A percentile compares a stretch with the other conserved stretches of the same genome.
Evolutionary conservation across 2,329 filamentous ascomycete genomes (phyloP).

Genomic region (Fusarium musae): DNA sequence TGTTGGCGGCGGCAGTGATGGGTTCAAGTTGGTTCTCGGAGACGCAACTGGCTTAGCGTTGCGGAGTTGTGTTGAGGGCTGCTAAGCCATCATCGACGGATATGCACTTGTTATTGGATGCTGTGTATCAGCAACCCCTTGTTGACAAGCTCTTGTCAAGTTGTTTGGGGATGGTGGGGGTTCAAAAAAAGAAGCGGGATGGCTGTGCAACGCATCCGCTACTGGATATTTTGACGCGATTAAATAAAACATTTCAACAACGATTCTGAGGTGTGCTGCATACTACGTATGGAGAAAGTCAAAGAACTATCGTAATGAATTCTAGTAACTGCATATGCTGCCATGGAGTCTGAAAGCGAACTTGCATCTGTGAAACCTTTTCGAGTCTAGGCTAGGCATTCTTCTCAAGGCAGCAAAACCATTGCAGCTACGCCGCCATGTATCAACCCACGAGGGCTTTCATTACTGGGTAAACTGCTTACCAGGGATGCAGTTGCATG

Average conservation of each 20-base stretch:
- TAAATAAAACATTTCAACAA: neutral
- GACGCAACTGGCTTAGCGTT: slow-evolving; percentile 36
- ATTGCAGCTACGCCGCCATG: neutral
- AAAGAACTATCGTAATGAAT: slow-evolving; percentile 3
- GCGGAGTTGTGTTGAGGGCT: neutral
- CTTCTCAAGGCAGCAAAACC: neutral
- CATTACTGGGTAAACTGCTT: neutral
- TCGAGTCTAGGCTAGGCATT: slow-evolving; percentile 23
- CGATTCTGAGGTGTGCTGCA: neutral
- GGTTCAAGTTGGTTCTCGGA: slow-evolving; percentile 25
- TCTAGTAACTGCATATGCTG: neutral
- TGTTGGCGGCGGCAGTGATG: slow-evolving; percentile 33
- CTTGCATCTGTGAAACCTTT: slow-evolving; percentile 4
- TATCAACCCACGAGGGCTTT: neutral
- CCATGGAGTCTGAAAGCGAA: neutral
- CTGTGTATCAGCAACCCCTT: slow-evolving; percentile 20
- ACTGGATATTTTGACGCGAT: slow-evolving; percentile 8
- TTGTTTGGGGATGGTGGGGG: slow-evolving; percentile 15
- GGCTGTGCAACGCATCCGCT: slow-evolving; percentile 41
- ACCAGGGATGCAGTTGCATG: neutral
- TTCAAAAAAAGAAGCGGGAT: slow-evolving; percentile 47
- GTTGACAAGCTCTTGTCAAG: slow-evolving; percentile 27
- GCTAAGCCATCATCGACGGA: slow-evolving; percentile 36
- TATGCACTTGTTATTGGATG: slow-evolving; percentile 37
- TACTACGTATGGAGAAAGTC: neutral